A percentile compares a stretch with the other conserved stretches of the same genome.
phyloP scores from a whole-genome alignment of 1,284 basidiomycete genomes.

The Irpex sp. region DNA sequence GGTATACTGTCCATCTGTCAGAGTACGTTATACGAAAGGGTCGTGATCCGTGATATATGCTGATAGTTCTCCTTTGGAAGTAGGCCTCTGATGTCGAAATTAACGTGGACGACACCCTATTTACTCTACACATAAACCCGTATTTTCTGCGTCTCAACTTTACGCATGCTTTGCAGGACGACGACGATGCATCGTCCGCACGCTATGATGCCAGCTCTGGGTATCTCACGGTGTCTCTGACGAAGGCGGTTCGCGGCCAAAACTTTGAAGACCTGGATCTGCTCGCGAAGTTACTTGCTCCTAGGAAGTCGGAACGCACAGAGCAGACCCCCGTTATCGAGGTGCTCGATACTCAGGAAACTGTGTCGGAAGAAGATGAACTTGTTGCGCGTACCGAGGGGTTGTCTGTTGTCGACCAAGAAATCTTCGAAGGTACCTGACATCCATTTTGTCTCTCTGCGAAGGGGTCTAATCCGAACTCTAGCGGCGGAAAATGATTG shows the following conservation, averaged over 20 bases:
- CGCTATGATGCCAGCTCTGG: slow-evolving; percentile 71
- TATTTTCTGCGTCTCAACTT: slow-evolving; percentile 80
- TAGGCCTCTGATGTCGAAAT: slow-evolving; percentile 80
- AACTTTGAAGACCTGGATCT: slow-evolving; percentile 74
- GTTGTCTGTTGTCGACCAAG: slow-evolving; percentile 52
- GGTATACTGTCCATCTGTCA: slow-evolving; percentile 75
- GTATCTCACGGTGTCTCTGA: slow-evolving; percentile 64
- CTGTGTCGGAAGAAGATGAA: slow-evolving; percentile 35
- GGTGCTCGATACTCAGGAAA: slow-evolving; percentile 46
- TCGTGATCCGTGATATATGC: slow-evolving; percentile 4
- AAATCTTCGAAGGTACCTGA: slow-evolving; percentile 54
- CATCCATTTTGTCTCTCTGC: neutral
- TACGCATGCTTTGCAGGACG: slow-evolving; percentile 55
- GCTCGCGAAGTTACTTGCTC: slow-evolving; percentile 69
- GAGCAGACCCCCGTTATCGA: slow-evolving; percentile 54
- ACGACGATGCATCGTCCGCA: slow-evolving; percentile 61
- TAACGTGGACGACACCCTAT: slow-evolving; percentile 63
- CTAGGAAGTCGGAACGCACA: slow-evolving; percentile 40
- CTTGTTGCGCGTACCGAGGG: slow-evolving; percentile 35
- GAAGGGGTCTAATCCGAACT: slow-evolving; percentile 3
- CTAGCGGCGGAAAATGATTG: slow-evolving; percentile 74
- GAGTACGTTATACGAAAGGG: slow-evolving; percentile 46
- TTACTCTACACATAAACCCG: slow-evolving; percentile 75
- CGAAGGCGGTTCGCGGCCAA: slow-evolving; percentile 62
- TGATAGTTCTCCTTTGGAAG: slow-evolving; percentile 27